Evolutionary conservation across 2,329 filamentous ascomycete species (phyloP), one percentile per base, ranked within the genome.

Genomic region (Sordariomycetes sp.): DNA sequence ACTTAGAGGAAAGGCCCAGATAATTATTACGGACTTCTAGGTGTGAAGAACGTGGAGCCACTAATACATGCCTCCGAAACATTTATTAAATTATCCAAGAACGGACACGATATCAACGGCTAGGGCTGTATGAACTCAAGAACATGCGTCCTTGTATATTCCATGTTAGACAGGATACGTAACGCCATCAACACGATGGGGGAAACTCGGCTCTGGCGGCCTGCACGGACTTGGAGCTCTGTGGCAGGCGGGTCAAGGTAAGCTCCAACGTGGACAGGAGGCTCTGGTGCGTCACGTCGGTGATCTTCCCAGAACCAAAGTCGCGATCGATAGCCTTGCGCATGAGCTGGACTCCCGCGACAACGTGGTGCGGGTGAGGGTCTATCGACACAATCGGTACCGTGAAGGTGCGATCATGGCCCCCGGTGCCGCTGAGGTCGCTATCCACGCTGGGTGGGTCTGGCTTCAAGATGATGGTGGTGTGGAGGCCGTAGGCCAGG

Each of bases 311-410:
- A 18, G 35, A 34, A 7, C 52, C 58, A 46, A 65, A 64, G n/a
- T 69, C 67, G 1, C 68, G 61, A 6, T 69, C 65, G 14, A 68
- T 65, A 1, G 67, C 65, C 46, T 70, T 69, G 1, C 64, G 64
- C 25, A 68, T 54, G 2, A 70, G 60, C 12, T 68, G 67, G 5
- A 69, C 66, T 3, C 64, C 63, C 14, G 67, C 67, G 2, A 69
- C 67, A 24, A 67, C 64, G 35, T 70, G 68, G 25, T 70, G 68
- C 0, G 68, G 67, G 28, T 69, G 69, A 6, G 68, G 67, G 48
- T 70, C 68, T 22, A 70, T 67, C 10, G 68, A 65, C 3, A 70
- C 63, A 11, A 70, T 64, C 2, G 68, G 66, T 11, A 68, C 62
- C 1, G 64, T 65, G 28, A 66, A 58, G 46, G 24, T 28, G 3